Evolutionary conservation across 352 stramenopile genomes (phyloP).

Genomic region (Phytopythium ostracodes): DNA sequence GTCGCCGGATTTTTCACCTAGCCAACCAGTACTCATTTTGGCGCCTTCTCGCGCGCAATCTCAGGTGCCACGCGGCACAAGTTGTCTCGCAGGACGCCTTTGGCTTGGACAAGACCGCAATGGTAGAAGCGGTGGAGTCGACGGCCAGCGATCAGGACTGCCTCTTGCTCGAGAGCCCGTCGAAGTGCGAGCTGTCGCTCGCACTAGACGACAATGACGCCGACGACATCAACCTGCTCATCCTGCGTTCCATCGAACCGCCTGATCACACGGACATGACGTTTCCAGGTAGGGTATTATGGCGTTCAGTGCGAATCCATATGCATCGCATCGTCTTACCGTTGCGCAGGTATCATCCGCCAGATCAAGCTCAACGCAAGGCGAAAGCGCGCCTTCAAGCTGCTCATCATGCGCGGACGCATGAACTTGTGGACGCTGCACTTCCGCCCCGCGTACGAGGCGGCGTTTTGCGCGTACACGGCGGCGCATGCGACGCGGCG

Average conservation of each 20-base stretch:
- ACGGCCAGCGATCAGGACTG: neutral
- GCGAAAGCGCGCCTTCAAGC: constrained; percentile 31
- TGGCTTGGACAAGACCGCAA: neutral
- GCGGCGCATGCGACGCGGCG: constrained; percentile 24
- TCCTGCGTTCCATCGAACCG: constrained; percentile 28
- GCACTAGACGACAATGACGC: neutral
- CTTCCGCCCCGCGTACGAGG: constrained; percentile 31
- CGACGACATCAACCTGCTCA: constrained; percentile 14
- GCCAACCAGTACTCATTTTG: neutral
- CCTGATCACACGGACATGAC: constrained; percentile 26
- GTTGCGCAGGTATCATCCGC: constrained; percentile 20
- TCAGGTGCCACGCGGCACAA: neutral
- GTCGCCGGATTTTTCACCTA: neutral
- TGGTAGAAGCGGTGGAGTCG: neutral
- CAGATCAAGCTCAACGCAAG: constrained; percentile 25
- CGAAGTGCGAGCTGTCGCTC: neutral
- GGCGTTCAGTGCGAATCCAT: constrained; percentile 6
- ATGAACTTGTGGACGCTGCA: constrained; percentile 39
- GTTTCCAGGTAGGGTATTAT: constrained; percentile 4
- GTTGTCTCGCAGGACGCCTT: neutral
- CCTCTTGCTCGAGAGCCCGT: neutral
- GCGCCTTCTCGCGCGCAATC: neutral
- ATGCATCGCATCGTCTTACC: neutral
- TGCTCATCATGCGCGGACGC: constrained; percentile 25
- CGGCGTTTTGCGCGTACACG: constrained; percentile 20